phyloP scores from a whole-genome alignment of 2,329 filamentous ascomycete species.

The Aaosphaeria arxii region DNA sequence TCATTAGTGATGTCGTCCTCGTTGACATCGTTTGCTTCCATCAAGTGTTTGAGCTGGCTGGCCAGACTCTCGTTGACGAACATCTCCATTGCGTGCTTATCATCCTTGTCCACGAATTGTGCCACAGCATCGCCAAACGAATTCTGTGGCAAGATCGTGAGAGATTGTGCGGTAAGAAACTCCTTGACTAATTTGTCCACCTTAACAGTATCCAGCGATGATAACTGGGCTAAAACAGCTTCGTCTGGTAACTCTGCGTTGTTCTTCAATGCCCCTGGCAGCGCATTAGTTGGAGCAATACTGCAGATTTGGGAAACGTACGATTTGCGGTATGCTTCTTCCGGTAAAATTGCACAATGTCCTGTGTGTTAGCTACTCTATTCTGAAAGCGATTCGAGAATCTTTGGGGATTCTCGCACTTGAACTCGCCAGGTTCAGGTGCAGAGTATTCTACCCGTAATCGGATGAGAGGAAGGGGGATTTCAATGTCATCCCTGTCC shows the following conservation, averaged over 20 bases:
- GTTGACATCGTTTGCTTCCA: slow-evolving; percentile 58
- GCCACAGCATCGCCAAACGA: slow-evolving; percentile 90
- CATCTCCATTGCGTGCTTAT: slow-evolving; percentile 77
- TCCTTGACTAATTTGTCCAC: slow-evolving; percentile 87
- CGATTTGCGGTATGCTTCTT: slow-evolving; percentile 65
- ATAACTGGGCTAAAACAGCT: slow-evolving; percentile 58
- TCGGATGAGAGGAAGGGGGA: slow-evolving; percentile 79
- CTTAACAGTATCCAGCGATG: slow-evolving; percentile 70
- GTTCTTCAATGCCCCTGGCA: slow-evolving; percentile 44
- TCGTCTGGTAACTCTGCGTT: slow-evolving; percentile 62
- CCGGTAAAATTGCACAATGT: slow-evolving; percentile 88
- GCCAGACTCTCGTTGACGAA: slow-evolving; percentile 46
- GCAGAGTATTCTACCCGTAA: slow-evolving; percentile 89
- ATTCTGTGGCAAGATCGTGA: slow-evolving; percentile 90
- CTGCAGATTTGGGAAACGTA: slow-evolving; percentile 5
- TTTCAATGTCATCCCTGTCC: slow-evolving; percentile 55
- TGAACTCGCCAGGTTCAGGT: slow-evolving; percentile 79
- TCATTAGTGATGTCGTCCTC: slow-evolving; percentile 68
- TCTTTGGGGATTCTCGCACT: slow-evolving; percentile 91
- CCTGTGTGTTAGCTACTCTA: slow-evolving; percentile 90
- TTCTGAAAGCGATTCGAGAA: slow-evolving; percentile 90
- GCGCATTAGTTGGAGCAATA: slow-evolving; percentile 14
- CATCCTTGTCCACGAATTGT: slow-evolving; percentile 92
- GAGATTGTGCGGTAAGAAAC: slow-evolving; percentile 79
- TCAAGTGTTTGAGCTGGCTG: slow-evolving; percentile 43